Evolutionary conservation across 1,139 yeast genomes (phyloP).

Genomic region (Fermentozyma sake): DNA sequence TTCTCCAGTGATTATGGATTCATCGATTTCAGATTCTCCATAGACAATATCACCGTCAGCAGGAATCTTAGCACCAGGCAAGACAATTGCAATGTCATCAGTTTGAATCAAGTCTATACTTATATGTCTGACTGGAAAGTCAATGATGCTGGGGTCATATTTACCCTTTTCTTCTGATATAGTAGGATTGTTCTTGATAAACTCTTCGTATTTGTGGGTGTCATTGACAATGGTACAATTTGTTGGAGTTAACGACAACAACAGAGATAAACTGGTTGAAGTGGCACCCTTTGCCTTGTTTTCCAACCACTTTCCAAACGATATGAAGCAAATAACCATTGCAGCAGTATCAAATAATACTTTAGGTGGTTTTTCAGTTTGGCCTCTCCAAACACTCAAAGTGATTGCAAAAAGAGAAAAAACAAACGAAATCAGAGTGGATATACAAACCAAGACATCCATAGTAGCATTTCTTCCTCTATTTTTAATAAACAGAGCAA

Average conservation of each 20-base stretch:
- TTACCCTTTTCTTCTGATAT: slow-evolving; percentile 4
- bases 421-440: slow-evolving; percentile 73
- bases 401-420: slow-evolving; percentile 66
- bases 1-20: slow-evolving; percentile 89
- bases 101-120: slow-evolving; percentile 73
- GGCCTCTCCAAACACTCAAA: slow-evolving; percentile 37
- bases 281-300: slow-evolving; percentile 93
- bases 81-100: slow-evolving; percentile 69
- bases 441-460: slow-evolving; percentile 86
- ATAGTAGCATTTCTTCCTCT: slow-evolving; percentile 71
- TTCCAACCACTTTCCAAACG: slow-evolving; percentile 87
- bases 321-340: slow-evolving; percentile 79
- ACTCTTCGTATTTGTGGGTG: slow-evolving; percentile 21
- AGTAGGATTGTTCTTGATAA: slow-evolving; percentile 10
- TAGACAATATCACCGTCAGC: slow-evolving; percentile 80
- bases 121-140: slow-evolving; percentile 28
- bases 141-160: slow-evolving; percentile 7
- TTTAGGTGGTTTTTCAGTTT: slow-evolving; percentile 49
- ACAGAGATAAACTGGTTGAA: slow-evolving; percentile 76
- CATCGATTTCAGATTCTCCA: slow-evolving; percentile 84
- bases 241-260: slow-evolving; percentile 78
- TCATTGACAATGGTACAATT: slow-evolving; percentile 61
- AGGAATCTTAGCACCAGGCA: slow-evolving; percentile 86
- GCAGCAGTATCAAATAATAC: slow-evolving; percentile 84
- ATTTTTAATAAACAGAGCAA: slow-evolving; percentile 62